These are phyloP conservation scores for Alternaria postmessia DNA, from an alignment of 2,329 filamentous ascomycete genomes.

Conservation along the genomic window DNA sequence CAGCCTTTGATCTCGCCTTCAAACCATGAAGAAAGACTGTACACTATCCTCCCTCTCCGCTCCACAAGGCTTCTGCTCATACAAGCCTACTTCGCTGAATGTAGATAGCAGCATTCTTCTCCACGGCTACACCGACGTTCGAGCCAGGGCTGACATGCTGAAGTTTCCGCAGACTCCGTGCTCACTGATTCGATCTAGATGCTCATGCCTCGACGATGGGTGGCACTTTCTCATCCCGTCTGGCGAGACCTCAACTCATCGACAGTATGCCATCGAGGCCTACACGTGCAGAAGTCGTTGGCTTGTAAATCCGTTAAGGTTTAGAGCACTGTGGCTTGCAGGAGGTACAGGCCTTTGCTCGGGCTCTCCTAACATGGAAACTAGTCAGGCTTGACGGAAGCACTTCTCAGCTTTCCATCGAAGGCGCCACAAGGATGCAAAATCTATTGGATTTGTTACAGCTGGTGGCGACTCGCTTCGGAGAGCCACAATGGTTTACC, in stretches of 20 bases:
- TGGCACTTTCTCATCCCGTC: background rate
- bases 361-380: background rate
- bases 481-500: background rate
- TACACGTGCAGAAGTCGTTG: background rate
- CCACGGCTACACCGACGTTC: background rate
- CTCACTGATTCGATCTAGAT: background rate
- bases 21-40: no score
- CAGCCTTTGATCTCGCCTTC: no score
- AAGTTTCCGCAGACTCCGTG: background rate
- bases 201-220: background rate
- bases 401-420: background rate
- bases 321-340: background rate
- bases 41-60: background rate
- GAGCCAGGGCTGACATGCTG: background rate
- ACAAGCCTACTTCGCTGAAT: background rate
- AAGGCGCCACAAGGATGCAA: background rate
- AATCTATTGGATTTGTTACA: background rate
- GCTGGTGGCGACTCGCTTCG: background rate
- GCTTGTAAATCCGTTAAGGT: background rate
- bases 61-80: background rate
- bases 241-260: background rate
- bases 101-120: background rate
- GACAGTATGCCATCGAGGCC: background rate
- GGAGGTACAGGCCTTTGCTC: background rate
- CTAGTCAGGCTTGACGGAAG: background rate